Conservation (phyloP, 306 rosid species). For the Castanospermum australe region DNA sequence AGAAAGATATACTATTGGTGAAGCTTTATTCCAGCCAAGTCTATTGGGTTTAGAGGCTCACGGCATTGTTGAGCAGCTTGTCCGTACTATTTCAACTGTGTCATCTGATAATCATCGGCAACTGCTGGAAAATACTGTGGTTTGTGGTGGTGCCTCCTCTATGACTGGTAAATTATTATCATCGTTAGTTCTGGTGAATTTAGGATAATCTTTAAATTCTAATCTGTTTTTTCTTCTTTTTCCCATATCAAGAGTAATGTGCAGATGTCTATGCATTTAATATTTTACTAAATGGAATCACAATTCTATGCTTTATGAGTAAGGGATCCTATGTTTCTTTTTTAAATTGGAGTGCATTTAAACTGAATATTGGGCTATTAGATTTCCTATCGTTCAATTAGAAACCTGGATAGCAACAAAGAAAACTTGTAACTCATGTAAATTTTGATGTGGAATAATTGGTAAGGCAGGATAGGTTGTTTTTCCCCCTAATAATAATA, state of each 20-base stretch:
- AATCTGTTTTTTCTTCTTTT: background rate
- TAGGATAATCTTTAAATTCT: conserved; percentile 10
- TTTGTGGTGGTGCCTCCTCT: conserved; percentile 87
- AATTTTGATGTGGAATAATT: background rate
- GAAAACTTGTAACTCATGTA: background rate
- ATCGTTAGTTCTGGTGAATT: background rate
- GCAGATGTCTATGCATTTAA: conserved; percentile 1
- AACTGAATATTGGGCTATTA: background rate
- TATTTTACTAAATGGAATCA: background rate
- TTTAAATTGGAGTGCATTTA: background rate
- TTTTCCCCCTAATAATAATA: background rate
- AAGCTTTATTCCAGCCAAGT: conserved; percentile 92
- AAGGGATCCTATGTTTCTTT: background rate
- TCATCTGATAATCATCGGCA: conserved; percentile 94
- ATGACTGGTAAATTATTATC: conserved; percentile 61
- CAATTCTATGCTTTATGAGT: background rate
- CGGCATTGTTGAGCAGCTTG: conserved; percentile 98
- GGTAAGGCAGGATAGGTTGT: background rate
- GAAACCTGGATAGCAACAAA: background rate
- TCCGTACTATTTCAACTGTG: conserved; percentile 81
- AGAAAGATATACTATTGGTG: conserved; percentile 89
- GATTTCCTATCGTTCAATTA: conserved; percentile 8
- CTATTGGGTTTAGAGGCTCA: conserved; percentile 88
- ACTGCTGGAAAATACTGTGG: conserved; percentile 86
- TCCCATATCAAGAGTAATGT: background rate